Percentiles rank a stretch among this genome's conserved stretches.
Evolutionary conservation across 2,329 filamentous ascomycete species (phyloP).

Genomic region (Colletotrichum trifolii): DNA sequence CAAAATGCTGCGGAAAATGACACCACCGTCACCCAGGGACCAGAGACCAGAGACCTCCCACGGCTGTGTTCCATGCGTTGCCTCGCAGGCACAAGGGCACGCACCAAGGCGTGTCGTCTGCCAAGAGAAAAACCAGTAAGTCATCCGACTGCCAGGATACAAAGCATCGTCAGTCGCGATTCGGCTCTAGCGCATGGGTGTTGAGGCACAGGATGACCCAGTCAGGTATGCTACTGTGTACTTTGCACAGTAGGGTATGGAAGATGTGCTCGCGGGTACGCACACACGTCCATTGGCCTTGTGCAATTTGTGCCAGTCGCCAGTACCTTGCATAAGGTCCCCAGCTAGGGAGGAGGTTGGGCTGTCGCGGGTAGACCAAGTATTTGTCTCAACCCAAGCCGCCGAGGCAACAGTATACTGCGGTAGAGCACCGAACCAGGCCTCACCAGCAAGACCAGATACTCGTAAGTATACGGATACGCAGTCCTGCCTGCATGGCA

Average conservation of each 20-base stretch:
- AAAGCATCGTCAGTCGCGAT: constrained; percentile 23
- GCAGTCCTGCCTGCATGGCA: too few relatives aligned
- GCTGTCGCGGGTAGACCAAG: constrained; percentile 29
- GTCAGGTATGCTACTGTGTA: not conserved
- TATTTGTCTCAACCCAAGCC: constrained; percentile 7
- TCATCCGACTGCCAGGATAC: constrained; percentile 17
- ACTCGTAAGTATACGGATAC: not conserved
- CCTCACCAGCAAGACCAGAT: too few relatives aligned
- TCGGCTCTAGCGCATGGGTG: constrained; percentile 22
- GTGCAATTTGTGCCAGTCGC: constrained; percentile 33
- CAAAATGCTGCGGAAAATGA: too few relatives aligned
- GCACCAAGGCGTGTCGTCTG: constrained; percentile 12
- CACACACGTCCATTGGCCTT: constrained; percentile 23
- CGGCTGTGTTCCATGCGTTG: constrained; percentile 4
- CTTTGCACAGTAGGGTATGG: too few relatives aligned
- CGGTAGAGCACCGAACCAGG: too few relatives aligned
- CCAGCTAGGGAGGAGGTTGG: constrained; percentile 16
- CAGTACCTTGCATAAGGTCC: constrained; percentile 34
- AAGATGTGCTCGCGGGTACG: constrained; percentile 24
- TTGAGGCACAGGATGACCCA: constrained; percentile 28
- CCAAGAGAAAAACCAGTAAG: constrained; percentile 17
- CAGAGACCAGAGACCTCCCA: not conserved
- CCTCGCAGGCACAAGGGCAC: not conserved
- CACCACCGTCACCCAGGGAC: too few relatives aligned
- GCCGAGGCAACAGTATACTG: constrained; percentile 4